A percentile compares a stretch with the other conserved stretches of the same genome.
phyloP scores from a whole-genome alignment of 805 yeast species.

The Hanseniaspora singularis region DNA sequence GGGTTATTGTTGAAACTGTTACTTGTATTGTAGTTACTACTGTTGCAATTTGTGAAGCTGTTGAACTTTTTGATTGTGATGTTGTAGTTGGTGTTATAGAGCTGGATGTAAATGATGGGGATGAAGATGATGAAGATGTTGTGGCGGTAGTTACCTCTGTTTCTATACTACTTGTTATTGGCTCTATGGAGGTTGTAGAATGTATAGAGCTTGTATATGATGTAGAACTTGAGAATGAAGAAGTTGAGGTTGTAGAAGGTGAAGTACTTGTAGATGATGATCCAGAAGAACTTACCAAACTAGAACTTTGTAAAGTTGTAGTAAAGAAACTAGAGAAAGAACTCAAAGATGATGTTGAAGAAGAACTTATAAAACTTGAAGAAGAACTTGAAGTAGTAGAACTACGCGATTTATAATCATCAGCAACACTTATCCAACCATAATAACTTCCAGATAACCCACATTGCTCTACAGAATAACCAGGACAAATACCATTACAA shows the following conservation, averaged over 20 bases:
- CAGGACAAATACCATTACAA: slow-evolving; percentile 23
- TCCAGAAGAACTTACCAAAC: neutral
- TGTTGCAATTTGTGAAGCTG: neutral
- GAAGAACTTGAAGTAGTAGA: neutral
- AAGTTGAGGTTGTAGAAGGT: neutral
- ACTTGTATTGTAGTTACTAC: neutral
- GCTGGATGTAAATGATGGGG: slow-evolving; percentile 15
- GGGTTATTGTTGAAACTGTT: slow-evolving; percentile 19
- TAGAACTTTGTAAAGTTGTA: neutral
- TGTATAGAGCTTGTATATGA: slow-evolving; percentile 7
- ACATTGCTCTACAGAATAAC: slow-evolving; percentile 23
- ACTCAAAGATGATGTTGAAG: neutral
- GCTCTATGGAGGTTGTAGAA: slow-evolving; percentile 14
- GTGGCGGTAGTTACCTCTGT: slow-evolving; percentile 11
- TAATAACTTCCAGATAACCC: slow-evolving; percentile 20
- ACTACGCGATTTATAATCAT: slow-evolving; percentile 11
- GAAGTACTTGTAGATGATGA: slow-evolving; percentile 3
- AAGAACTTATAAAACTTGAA: neutral
- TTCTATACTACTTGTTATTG: slow-evolving; percentile 12
- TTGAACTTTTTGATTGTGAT: slow-evolving; percentile 5
- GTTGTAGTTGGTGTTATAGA: slow-evolving; percentile 14
- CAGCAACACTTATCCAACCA: slow-evolving; percentile 22
- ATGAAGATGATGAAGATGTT: slow-evolving; percentile 14
- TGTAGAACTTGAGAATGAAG: slow-evolving; percentile 12
- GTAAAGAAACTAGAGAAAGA: neutral